phyloP scores from a whole-genome alignment of 805 yeast species.

The Yarrowia porcina region DNA sequence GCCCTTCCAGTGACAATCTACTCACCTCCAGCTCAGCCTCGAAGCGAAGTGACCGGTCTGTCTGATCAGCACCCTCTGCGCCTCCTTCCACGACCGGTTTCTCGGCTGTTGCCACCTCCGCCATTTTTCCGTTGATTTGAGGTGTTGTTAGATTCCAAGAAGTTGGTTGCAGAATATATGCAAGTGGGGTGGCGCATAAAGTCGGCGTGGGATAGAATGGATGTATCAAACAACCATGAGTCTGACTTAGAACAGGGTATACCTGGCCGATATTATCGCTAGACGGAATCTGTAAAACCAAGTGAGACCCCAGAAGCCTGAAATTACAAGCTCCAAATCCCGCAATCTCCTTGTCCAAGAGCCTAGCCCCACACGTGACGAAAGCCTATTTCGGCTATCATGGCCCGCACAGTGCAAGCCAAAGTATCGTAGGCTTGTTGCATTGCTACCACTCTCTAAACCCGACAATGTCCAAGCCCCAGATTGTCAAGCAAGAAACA shows the following conservation, averaged over 20 bases:
- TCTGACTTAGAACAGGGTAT: not conserved
- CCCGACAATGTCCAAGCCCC: not conserved
- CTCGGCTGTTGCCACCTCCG: conserved; percentile 21
- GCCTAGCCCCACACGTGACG: not conserved
- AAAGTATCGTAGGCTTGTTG: not conserved
- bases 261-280: not conserved
- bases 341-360: conserved; percentile 6
- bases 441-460: not conserved
- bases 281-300: not conserved
- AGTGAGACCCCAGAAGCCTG: not conserved
- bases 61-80: not conserved
- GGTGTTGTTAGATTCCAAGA: conserved; percentile 3
- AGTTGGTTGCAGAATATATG: conserved; percentile 11
- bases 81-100: not conserved
- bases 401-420: not conserved
- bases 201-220: not conserved
- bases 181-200: not conserved
- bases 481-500: conserved; percentile 16
- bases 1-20: conserved; percentile 21
- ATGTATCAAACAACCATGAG: no score
- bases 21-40: conserved; percentile 78
- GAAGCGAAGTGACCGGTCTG: conserved; percentile 64
- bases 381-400: conserved; percentile 14
- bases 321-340: not conserved
- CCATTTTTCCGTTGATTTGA: not conserved